Evolutionary conservation across 2,329 filamentous ascomycete species (phyloP), one percentile per base, ranked within the genome.

Genomic region (Huntiella abstrusa): DNA sequence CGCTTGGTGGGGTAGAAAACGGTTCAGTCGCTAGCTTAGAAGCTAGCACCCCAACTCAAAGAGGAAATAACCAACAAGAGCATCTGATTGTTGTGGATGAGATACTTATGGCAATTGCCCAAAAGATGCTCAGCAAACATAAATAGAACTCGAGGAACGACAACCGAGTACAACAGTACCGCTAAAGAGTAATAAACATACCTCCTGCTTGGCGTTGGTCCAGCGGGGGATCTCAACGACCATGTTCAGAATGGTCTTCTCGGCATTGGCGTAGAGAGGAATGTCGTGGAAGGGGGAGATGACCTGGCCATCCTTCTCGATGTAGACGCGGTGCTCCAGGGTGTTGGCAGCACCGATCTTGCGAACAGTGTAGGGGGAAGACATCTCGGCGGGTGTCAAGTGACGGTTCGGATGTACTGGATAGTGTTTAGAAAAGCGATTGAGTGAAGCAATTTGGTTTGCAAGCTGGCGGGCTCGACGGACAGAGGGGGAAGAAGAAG

Each of bases 161-260:
- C 15, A 22, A 28, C 4, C 32, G 6, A 7, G 22, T 28, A 28
- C 6, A 28, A 28, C 7, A 28, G 2, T 8, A 28, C 5, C 5
- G 0, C 2, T 10, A 10, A 10, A 28, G 4, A 38, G 41, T 47
- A 51, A 41, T 35, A 51, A 49, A 68, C 80, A 55, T 65, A 94
- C 88, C 83, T 98, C 91, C 67, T 92, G 83, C 79, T 98, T 98
- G 60, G 83, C 91, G 69, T 98, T 98, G 71, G 88, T 94, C 91
- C 91, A 98, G 70, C 91, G 81, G 59, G 91, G 91, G 59, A 98
- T 95, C 80, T 98, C 91, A 58, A 98, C 91, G 54, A 98, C 64
- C 91, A 98, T 98, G 80, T 98, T 98, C 61, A 98, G 75, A 63
- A 96, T 70, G 57, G 81, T 93, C 74, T 94, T 77, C 71, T 94